Evolutionary conservation across 2,329 filamentous ascomycete genomes (phyloP).

Genomic region (Clonostachys rhizophaga): DNA sequence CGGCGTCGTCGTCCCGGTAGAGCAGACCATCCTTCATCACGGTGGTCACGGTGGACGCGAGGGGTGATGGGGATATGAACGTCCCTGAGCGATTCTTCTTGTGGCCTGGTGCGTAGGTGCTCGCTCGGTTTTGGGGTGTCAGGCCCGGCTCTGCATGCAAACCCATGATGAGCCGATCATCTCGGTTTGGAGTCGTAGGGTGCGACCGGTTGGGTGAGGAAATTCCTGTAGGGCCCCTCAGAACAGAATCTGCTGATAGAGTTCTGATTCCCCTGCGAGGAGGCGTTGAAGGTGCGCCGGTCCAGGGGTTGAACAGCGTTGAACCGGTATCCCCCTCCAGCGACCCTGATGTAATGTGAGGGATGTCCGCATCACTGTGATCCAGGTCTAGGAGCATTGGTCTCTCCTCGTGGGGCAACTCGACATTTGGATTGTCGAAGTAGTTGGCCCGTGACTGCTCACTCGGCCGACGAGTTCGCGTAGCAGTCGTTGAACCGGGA

Average conservation of each 20-base stretch:
- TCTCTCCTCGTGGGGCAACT: background rate
- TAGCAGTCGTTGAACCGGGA: background rate
- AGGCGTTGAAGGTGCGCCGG: constrained; percentile 25
- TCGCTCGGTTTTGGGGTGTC: constrained; percentile 16
- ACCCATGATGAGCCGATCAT: constrained; percentile 10
- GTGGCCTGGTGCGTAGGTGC: constrained; percentile 15
- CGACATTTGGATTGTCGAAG: constrained; percentile 25
- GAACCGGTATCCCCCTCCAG: constrained; percentile 18
- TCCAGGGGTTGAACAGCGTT: background rate
- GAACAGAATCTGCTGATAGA: constrained; percentile 27
- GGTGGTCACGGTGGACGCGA: constrained; percentile 54
- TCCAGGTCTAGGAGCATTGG: no score
- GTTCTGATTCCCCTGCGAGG: constrained; percentile 27
- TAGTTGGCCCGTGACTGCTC: constrained; percentile 40
- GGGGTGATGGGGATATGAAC: constrained; percentile 54
- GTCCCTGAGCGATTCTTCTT: constrained; percentile 29
- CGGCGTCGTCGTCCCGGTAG: constrained; percentile 29
- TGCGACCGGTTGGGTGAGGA: constrained; percentile 17
- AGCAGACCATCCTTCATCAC: constrained; percentile 53
- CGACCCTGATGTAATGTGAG: constrained; percentile 16
- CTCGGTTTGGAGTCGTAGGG: constrained; percentile 22
- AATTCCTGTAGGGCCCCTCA: constrained; percentile 12
- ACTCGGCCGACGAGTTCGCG: constrained; percentile 42
- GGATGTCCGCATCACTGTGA: no score
- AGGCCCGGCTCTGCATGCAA: constrained; percentile 15